Conservation (phyloP, 257 asterid genomes). For the Nicotiana tabacum region DNA sequence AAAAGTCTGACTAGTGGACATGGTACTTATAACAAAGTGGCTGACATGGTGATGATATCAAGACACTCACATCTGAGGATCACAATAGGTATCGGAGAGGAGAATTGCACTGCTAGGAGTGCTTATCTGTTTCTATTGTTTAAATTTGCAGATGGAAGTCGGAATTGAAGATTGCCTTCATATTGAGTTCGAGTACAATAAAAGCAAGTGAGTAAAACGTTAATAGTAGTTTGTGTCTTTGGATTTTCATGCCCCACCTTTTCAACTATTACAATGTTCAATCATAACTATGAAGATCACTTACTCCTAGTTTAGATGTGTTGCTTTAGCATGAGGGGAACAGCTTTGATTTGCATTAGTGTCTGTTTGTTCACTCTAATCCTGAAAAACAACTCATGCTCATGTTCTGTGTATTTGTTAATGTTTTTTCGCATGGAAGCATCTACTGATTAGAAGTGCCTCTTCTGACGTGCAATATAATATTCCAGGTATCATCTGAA, state of each 20-base stretch:
- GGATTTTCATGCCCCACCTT: neutral
- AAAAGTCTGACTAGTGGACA: neutral
- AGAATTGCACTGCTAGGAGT: neutral
- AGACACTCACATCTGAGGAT: neutral
- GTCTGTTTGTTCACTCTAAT: neutral
- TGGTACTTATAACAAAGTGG: neutral
- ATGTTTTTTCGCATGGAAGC: neutral
- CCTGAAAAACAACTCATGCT: neutral
- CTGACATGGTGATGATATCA: neutral
- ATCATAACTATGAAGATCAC: neutral
- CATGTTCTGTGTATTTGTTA: neutral
- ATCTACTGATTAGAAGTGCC: conserved; percentile 16
- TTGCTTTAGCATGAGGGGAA: neutral
- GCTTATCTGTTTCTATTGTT: conserved; percentile 9
- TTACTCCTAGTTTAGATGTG: neutral
- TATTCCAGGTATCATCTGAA: conserved; percentile 87
- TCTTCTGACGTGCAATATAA: conserved; percentile 9
- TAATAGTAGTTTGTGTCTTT: neutral
- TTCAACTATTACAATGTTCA: neutral
- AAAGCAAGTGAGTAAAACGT: conserved; percentile 70
- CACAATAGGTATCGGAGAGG: neutral
- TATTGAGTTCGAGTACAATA: conserved; percentile 95
- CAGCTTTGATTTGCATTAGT: neutral
- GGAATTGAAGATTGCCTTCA: conserved; percentile 99
- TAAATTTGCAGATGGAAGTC: conserved; percentile 83